Conservation (phyloP, 2,329 filamentous ascomycete genomes). For the Colletotrichum kahawae region DNA sequence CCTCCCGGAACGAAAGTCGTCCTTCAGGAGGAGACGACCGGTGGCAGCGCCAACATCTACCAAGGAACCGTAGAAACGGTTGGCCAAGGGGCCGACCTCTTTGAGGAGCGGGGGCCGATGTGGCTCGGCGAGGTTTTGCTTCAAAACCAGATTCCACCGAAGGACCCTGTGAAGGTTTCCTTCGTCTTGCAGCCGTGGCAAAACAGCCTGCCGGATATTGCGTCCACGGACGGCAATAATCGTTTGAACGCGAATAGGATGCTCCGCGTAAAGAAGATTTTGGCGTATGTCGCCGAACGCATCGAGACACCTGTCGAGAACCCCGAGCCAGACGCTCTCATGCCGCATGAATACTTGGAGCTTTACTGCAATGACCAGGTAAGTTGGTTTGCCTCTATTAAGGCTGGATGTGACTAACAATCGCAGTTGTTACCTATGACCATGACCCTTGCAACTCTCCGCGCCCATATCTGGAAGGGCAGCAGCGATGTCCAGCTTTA, state of each 20-base stretch:
- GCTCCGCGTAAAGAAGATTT: conserved; percentile 92
- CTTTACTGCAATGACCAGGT: conserved; percentile 94
- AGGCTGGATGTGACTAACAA: neutral
- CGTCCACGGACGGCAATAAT: conserved; percentile 80
- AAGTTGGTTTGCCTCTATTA: conserved; percentile 35
- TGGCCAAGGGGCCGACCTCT: conserved; percentile 76
- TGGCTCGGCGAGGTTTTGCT: conserved; percentile 92
- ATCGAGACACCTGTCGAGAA: conserved; percentile 76
- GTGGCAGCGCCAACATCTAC: conserved; percentile 83
- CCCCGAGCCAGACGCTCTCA: conserved; percentile 64
- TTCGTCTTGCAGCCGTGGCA: conserved; percentile 87
- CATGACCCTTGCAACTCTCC: conserved; percentile 93
- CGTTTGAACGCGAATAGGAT: conserved; percentile 96
- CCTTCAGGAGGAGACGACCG: conserved; percentile 71
- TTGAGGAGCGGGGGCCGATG: conserved; percentile 86
- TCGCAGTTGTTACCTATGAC: conserved; percentile 71
- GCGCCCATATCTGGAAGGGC: conserved; percentile 91
- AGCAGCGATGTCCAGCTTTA: conserved; percentile 90
- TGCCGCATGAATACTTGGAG: conserved; percentile 92
- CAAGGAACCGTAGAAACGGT: conserved; percentile 84
- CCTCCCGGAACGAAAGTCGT: conserved; percentile 71
- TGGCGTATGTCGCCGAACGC: conserved; percentile 89
- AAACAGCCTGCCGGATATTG: conserved; percentile 75
- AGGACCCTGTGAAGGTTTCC: conserved; percentile 96
- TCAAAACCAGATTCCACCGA: conserved; percentile 79